Percentiles rank a stretch among this genome's conserved stretches.
phyloP scores from a whole-genome alignment of 768 basidiomycete genomes.

The Peribolospora kevripleyi region DNA sequence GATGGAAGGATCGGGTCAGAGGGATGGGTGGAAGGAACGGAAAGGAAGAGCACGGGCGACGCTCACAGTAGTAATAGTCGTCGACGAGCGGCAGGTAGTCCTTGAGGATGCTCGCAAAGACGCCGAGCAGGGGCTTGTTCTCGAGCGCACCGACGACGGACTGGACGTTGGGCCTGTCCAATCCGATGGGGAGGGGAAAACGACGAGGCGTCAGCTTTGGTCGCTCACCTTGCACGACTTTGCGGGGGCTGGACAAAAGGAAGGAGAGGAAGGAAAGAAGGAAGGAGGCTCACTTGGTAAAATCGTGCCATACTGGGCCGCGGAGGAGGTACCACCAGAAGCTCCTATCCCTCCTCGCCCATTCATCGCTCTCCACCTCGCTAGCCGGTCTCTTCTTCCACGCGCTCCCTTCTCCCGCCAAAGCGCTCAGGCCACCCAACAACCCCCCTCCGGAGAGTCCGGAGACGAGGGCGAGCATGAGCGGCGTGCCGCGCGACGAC shows the following conservation, averaged over 20 bases:
- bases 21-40: neutral
- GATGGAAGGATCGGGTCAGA: too few species aligned
- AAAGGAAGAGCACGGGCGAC: neutral
- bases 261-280: neutral
- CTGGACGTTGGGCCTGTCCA: slow-evolving; percentile 9
- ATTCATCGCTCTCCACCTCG: slow-evolving; percentile 11
- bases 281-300: slow-evolving; percentile 9
- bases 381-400: slow-evolving; percentile 6
- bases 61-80: slow-evolving; percentile 10
- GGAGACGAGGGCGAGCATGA: neutral
- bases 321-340: slow-evolving; percentile 13
- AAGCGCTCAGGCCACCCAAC: too few species aligned
- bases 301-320: slow-evolving; percentile 13
- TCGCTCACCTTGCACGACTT: too few species aligned
- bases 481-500: too few species aligned
- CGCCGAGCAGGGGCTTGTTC: slow-evolving; percentile 9
- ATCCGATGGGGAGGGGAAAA: neutral
- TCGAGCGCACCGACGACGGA: slow-evolving; percentile 6
- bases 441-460: too few species aligned
- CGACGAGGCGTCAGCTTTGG: too few species aligned
- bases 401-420: slow-evolving; percentile 1
- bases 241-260: neutral
- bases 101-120: slow-evolving; percentile 7
- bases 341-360: slow-evolving; percentile 5
- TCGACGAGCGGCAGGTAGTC: slow-evolving; percentile 12